These are phyloP conservation scores for Ascosphaera pollenicola DNA, from an alignment of 2,329 filamentous ascomycete species.

Conservation along the genomic window DNA sequence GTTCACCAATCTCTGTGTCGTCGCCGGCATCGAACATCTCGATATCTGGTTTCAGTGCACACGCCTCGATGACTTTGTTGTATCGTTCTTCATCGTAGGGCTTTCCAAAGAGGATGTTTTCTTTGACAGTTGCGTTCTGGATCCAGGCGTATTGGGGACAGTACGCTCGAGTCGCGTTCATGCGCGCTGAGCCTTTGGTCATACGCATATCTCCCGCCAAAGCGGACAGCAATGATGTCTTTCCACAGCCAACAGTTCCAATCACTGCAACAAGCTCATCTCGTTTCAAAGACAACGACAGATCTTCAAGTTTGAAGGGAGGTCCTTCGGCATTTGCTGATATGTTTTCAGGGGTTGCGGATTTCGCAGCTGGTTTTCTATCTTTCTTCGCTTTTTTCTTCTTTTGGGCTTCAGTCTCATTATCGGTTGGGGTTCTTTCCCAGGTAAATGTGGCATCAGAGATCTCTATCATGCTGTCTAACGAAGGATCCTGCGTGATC, in stretches of 20 bases:
- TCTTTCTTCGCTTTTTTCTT: no score
- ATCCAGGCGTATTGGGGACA: slow-evolving; percentile 98
- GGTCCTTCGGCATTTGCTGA: no score
- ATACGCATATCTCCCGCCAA: slow-evolving; percentile 87
- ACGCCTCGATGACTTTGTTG: slow-evolving; percentile 60
- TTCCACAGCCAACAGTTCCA: slow-evolving; percentile 49
- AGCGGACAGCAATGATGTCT: slow-evolving; percentile 71
- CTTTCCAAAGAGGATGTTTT: slow-evolving; percentile 85
- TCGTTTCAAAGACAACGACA: slow-evolving; percentile 15
- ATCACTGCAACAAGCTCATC: slow-evolving; percentile 19
- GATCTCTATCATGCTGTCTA: slow-evolving; percentile 41
- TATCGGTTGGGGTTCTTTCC: slow-evolving; percentile 31
- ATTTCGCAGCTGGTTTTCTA: no score
- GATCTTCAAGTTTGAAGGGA: slow-evolving; percentile 19
- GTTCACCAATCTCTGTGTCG: slow-evolving; percentile 78
- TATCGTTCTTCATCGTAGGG: slow-evolving; percentile 59
- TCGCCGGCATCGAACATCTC: slow-evolving; percentile 88
- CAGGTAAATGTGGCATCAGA: slow-evolving; percentile 62
- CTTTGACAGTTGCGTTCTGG: slow-evolving; percentile 65
- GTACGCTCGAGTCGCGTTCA: slow-evolving; percentile 66
- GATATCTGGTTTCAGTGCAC: slow-evolving; percentile 63
- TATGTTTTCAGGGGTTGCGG: no score
- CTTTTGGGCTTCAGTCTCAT: slow-evolving; percentile 5
- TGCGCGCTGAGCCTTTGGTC: slow-evolving; percentile 47
- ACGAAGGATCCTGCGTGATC: slow-evolving; percentile 31